These are phyloP conservation scores for Puccinia triticina DNA, from an alignment of 1,284 basidiomycete genomes.

Conservation along the genomic window DNA sequence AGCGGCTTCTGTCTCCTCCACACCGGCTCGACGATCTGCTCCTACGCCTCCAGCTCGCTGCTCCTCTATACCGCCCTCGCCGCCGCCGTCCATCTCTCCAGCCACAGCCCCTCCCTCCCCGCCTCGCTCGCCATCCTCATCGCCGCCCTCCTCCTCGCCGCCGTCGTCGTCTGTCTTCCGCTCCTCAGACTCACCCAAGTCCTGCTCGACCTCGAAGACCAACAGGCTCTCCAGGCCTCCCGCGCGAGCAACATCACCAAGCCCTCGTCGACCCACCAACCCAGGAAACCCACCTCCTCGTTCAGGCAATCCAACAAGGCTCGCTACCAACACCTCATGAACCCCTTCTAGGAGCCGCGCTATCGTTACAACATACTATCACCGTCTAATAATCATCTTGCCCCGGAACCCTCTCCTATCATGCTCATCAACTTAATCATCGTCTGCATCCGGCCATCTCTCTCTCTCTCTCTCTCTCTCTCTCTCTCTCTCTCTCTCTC, in stretches of 20 bases:
- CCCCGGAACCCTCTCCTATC: no score
- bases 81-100: background rate
- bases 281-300: background rate
- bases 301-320: no score
- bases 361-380: no score
- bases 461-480: no score
- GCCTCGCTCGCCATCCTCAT: background rate
- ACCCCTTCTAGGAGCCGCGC: no score
- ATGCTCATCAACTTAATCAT: no score
- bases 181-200: slow-evolving; percentile 14
- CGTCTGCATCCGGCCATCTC: no score
- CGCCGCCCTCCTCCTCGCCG: background rate
- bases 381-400: no score
- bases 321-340: no score
- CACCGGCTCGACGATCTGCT: background rate
- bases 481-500: no score
- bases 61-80: background rate
- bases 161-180: background rate
- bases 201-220: slow-evolving; percentile 11
- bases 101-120: background rate
- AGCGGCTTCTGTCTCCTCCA: background rate
- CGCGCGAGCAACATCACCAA: background rate
- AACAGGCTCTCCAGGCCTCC: background rate
- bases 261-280: background rate
- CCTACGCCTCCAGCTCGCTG: background rate